Conservation (phyloP, 495 filamentous ascomycete genomes). For the Tuber melanosporum region DNA sequence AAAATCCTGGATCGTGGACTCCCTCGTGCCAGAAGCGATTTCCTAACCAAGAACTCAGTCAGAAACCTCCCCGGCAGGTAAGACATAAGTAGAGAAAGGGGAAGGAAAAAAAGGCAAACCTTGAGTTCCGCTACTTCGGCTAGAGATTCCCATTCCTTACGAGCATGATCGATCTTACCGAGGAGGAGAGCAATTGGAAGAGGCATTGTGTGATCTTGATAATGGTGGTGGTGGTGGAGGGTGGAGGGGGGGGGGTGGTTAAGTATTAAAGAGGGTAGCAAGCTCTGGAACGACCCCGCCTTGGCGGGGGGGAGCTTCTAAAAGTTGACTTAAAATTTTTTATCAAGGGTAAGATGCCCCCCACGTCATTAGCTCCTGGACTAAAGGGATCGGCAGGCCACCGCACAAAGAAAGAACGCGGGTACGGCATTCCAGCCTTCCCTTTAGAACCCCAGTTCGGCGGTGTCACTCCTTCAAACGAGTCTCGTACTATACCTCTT, state of each 20-base stretch:
- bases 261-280: background rate
- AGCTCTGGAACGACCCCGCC: background rate
- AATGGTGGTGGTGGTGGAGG: background rate
- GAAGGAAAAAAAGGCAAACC: constrained; percentile 40
- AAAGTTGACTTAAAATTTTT: no score
- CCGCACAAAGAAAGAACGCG: background rate
- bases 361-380: background rate
- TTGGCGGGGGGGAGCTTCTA: background rate
- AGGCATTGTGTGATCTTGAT: constrained; percentile 35
- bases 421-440: background rate
- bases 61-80: background rate
- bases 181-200: constrained; percentile 52
- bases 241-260: background rate
- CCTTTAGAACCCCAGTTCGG: background rate
- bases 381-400: background rate
- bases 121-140: constrained; percentile 51
- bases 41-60: constrained; percentile 45
- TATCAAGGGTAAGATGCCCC: background rate
- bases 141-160: constrained; percentile 54
- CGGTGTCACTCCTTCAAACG: background rate
- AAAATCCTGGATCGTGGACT: constrained; percentile 52
- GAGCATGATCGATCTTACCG: constrained; percentile 52
- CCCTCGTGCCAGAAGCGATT: constrained; percentile 50
- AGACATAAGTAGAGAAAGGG: background rate
- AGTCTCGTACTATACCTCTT: background rate